Base-by-base conservation (phyloP, 495 filamentous ascomycete species). In the Monascus purpureus region DNA sequence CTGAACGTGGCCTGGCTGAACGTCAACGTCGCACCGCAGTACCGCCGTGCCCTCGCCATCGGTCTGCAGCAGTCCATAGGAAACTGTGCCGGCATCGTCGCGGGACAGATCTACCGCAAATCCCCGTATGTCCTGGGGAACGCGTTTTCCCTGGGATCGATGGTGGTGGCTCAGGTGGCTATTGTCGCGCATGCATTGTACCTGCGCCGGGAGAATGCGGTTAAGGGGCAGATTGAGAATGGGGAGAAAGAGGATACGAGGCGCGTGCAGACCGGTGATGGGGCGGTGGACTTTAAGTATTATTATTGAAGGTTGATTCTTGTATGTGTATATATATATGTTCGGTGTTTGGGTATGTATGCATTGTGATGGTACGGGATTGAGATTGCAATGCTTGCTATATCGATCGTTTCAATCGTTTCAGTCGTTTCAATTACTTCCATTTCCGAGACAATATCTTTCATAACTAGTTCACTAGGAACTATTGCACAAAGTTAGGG, bases 31-130 rank as follows among this genome's bases (percentile, higher is more conserved):
- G 67, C 70, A 1, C 68, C 67, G 15, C 69, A 77, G 28, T 70
- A 70, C 35, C 59, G 66, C 11, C 61, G 71, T 4, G 65, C 72
- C 0, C 51, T 67, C 4, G 67, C 60, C 4, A 66, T 72, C 33
- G 71, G 71, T 1, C 38, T 75, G 17, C 68, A 75, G 30, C 61
- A 69, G 15, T 80, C 72, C 0, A 55, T 75, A 12, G 72, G 65
- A 0, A 77, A 75, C 31, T 63, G 58, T 12, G 71, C 68, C 0
- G 68, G 65, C 7, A 63, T 72, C 13, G 59, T 72, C 4, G 62
- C 62, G 0, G 64, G 63, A 0, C 68, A 72, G 38, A 57, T 72
- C 1, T 72, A 71, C 42, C 53, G 63, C 6, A 50, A 39, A 0
- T 44, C 55, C n/a, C 68, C 68, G 5, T 73, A 69, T 36, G 52